These are phyloP conservation scores for Chlamydomonas reinhardtii DNA, from an alignment of 163 green algal species.

Conservation along the genomic window DNA sequence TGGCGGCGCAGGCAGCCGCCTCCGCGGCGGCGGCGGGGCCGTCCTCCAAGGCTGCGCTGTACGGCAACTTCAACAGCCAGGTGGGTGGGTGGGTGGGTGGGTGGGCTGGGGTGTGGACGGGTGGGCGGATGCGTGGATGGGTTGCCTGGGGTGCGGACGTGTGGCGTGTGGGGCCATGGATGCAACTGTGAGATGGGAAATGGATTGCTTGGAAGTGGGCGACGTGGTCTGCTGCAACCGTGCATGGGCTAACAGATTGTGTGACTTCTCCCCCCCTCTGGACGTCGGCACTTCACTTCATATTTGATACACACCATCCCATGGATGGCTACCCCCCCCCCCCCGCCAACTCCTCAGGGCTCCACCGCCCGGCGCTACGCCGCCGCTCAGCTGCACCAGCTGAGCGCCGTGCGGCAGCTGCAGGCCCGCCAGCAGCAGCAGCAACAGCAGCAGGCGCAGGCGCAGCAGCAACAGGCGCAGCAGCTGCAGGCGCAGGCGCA, in stretches of 20 bases:
- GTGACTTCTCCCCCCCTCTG: no score
- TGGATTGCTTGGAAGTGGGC: no score
- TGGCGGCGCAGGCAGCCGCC: background rate
- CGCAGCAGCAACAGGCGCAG: background rate
- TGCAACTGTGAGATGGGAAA: no score
- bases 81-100: no score
- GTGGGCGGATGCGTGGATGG: background rate
- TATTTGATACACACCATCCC: no score
- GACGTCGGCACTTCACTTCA: no score
- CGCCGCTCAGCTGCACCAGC: constrained; percentile 26
- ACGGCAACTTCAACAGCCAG: constrained; percentile 30
- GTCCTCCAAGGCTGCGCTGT: constrained; percentile 20
- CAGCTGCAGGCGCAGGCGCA: background rate
- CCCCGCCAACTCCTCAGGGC: background rate
- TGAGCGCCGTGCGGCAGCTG: constrained; percentile 30
- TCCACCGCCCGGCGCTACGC: constrained; percentile 1
- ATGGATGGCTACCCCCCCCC: background rate
- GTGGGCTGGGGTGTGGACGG: background rate
- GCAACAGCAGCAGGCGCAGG: background rate
- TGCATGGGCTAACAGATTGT: background rate
- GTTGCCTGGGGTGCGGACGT: background rate
- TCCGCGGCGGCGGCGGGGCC: background rate
- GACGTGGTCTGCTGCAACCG: no score
- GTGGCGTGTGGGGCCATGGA: no score
- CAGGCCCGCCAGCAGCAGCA: constrained; percentile 26